Base-by-base conservation (phyloP, 352 stramenopile species). In the Globisporangium solare region DNA sequence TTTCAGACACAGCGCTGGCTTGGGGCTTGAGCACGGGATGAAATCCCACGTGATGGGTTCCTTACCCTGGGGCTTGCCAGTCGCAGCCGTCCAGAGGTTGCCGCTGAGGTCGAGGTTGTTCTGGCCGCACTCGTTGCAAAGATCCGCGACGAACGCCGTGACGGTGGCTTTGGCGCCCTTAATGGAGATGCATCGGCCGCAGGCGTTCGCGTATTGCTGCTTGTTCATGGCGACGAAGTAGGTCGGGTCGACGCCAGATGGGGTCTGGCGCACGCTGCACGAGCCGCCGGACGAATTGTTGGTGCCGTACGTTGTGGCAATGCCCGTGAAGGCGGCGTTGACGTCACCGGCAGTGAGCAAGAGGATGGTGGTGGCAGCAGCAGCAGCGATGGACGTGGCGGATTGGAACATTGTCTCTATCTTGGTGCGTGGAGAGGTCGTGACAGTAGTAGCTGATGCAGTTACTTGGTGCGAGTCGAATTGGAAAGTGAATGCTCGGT, bases 31-130 rank as follows among this genome's bases (percentile, higher is more conserved):
- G 14, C 55, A 61, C 37, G 55, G 1, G 3, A 61, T n/a, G 1
- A 61, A 61, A 39, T 32, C 14, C 55, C 55, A 61, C 17, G 55
- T 50, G 47, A 61, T 55, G 20, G 17, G 17, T 22, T 61, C 55
- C n/a, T 55, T 55, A 3, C 55, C 55, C 0, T 46, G 55, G 3
- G 55, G 54, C 55, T 61, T 61, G 37, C 55, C 55, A 1, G 55
- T 61, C 8, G 55, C 55, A 0, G 55, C 55, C 1, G 17, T 61
- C 55, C 55, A 61, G 15, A 61, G 46, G 37, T 43, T 55, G 20
- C 55, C 55, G 37, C 55, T 61, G 18, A 61, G 27, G 47, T 61
- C 55, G 21, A 61, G 55, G 55, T 61, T 61, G 46, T 61, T 54
- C 18, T 61, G 55, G 2, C 55, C 55, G 47, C 55, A 61, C 47